Percentiles rank a stretch among this genome's conserved stretches.
Evolutionary conservation across 148 eudicot species (phyloP).

Genomic region (Chenopodium suecicum): DNA sequence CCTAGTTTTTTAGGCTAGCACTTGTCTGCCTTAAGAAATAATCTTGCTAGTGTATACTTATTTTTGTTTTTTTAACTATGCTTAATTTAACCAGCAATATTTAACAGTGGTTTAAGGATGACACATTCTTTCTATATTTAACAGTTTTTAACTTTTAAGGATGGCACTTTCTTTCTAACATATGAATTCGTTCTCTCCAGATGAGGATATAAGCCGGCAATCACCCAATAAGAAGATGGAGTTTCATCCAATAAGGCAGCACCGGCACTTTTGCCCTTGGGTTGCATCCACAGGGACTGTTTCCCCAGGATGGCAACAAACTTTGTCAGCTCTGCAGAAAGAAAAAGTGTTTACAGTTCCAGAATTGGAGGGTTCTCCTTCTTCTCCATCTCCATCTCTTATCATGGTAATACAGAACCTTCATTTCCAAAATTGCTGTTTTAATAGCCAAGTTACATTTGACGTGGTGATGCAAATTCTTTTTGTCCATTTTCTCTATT

Average conservation of each 20-base stretch:
- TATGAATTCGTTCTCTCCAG: conserved; percentile 28
- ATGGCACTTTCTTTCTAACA: conserved; percentile 3
- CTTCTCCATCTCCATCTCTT: conserved; percentile 65
- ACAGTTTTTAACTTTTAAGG: neutral
- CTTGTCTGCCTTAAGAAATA: too few relatives aligned
- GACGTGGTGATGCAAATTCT: neutral
- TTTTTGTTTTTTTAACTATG: too few relatives aligned
- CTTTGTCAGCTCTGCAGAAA: conserved; percentile 70
- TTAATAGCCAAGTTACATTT: neutral
- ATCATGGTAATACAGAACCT: conserved; percentile 58
- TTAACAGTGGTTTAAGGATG: too few relatives aligned
- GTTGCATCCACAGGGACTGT: conserved; percentile 46
- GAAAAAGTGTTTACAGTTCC: conserved; percentile 59
- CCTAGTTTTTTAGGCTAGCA: too few relatives aligned
- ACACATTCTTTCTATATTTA: too few relatives aligned
- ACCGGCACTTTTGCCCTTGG: conserved; percentile 94
- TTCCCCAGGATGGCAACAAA: conserved; percentile 82
- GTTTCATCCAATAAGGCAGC: conserved; percentile 81
- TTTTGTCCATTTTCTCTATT: neutral
- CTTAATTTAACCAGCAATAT: too few relatives aligned
- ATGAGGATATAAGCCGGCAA: conserved; percentile 28
- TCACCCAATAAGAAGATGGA: conserved; percentile 39
- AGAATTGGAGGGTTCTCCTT: conserved; percentile 36
- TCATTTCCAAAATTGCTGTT: neutral
- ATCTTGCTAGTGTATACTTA: too few relatives aligned